Evolutionary conservation across 176 grass and related monocot genomes (phyloP).

Genomic region (Avena eriantha): DNA sequence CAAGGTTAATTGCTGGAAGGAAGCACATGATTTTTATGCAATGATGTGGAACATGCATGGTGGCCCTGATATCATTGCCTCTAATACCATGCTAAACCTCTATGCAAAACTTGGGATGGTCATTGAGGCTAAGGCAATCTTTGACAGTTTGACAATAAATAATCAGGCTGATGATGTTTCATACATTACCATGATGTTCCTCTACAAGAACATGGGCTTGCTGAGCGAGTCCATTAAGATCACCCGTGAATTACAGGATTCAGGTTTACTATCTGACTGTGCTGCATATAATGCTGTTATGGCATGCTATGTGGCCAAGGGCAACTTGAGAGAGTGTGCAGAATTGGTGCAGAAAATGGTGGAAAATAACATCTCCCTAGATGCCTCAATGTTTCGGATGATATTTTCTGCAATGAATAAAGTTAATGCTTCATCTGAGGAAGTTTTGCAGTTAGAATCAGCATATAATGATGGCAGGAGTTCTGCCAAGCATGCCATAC

Average conservation of each 20-base stretch:
- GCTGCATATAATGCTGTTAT: slow-evolving; percentile 68
- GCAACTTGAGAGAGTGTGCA: slow-evolving; percentile 63
- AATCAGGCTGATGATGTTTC: slow-evolving; percentile 55
- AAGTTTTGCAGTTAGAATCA: slow-evolving; percentile 57
- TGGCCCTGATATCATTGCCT: slow-evolving; percentile 70
- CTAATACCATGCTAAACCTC: slow-evolving; percentile 79
- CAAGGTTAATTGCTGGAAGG: slow-evolving; percentile 65
- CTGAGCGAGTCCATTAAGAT: slow-evolving; percentile 54
- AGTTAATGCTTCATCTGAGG: slow-evolving; percentile 47
- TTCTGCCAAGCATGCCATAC: slow-evolving; percentile 49
- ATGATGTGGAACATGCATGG: slow-evolving; percentile 59
- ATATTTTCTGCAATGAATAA: slow-evolving; percentile 66
- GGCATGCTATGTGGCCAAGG: slow-evolving; percentile 57
- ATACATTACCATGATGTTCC: slow-evolving; percentile 64
- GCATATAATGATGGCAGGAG: slow-evolving; percentile 55
- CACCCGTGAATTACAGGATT: slow-evolving; percentile 58
- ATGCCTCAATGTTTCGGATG: slow-evolving; percentile 59
- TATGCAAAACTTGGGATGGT: slow-evolving; percentile 83
- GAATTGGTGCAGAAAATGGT: slow-evolving; percentile 75
- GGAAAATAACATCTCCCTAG: slow-evolving; percentile 47
- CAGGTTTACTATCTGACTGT: slow-evolving; percentile 64
- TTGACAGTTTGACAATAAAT: slow-evolving; percentile 60
- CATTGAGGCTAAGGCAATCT: slow-evolving; percentile 62
- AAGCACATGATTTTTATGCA: slow-evolving; percentile 69
- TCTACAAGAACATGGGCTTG: slow-evolving; percentile 79